Evolutionary conservation across 2,329 filamentous ascomycete species (phyloP), one percentile per base, ranked within the genome.

Genomic region (Orbilia brochopaga): DNA sequence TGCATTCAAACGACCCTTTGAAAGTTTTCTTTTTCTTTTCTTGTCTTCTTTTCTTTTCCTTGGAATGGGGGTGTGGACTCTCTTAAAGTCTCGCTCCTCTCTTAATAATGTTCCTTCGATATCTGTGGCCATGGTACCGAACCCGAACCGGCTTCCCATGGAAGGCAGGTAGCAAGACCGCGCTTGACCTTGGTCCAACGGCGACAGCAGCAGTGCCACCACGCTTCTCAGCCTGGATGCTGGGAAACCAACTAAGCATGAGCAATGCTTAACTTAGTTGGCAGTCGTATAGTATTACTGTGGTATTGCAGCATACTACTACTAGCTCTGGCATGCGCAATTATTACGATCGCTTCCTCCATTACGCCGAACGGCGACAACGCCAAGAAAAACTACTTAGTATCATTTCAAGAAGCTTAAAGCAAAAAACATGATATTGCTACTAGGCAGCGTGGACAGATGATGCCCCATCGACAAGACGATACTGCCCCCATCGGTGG

Each of bases 121-220:
- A 62, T 63, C 35, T 73, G 59, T 54, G 55, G 35, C 23, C 58
- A 69, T 56, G 30, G 54, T 69, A 69, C 65, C 65, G 65, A 63
- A 69, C 65, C 65, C 65, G 65, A 69, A 63, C 58, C 65, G 58
- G 58, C 58, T 69, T 69, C 65, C 65, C 65, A 69, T 69, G 65
- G 65, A 69, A 69, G 65, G 65, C 65, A 69, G 65, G 65, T 69
- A 63, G 32, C 53, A 69, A 59, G 56, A 50, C 61, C 58, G 65
- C 65, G 65, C 56, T 63, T 63, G 65, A 63, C 65, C 65, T 69
- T 69, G 65, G 65, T 69, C 65, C 52, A 59, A 54, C 44, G 44
- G 44, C 44, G 44, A 59, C 65, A 54, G 58, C 55, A 69, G 52
- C 65, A 69, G 65, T 69, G 65, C 65, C 65, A 69, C 65, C 65